Evolutionary conservation across 176 grass and related monocot species (phyloP).

Genomic region (Ananas comosus): DNA sequence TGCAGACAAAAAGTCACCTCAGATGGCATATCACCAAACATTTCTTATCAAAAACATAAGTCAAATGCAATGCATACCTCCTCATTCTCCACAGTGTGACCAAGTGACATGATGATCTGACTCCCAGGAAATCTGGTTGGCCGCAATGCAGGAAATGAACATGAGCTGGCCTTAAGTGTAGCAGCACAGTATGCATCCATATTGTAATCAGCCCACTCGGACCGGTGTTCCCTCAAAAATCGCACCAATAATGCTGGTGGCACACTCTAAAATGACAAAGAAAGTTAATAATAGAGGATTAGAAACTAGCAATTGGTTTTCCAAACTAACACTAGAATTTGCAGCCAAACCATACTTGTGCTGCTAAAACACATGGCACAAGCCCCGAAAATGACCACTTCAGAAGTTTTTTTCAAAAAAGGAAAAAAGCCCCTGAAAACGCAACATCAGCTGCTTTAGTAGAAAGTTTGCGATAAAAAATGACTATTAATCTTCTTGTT

Average conservation of each 20-base stretch:
- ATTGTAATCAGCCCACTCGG: slow-evolving; percentile 97
- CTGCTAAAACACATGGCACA: background rate
- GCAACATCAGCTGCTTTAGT: too few species aligned
- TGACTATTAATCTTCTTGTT: too few species aligned
- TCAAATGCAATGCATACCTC: slow-evolving; percentile 46
- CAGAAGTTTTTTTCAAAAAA: too few species aligned
- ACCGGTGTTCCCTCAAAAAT: slow-evolving; percentile 87
- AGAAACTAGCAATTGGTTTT: background rate
- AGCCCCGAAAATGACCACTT: background rate
- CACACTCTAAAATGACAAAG: slow-evolving; percentile 57
- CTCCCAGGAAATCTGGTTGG: slow-evolving; percentile 74
- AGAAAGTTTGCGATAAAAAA: too few species aligned
- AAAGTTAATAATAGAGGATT: slow-evolving; percentile 3
- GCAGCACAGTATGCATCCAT: slow-evolving; percentile 83
- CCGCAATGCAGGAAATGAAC: slow-evolving; percentile 61
- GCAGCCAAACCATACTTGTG: background rate
- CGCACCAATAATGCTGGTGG: slow-evolving; percentile 75
- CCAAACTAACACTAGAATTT: background rate
- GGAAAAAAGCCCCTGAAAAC: too few species aligned
- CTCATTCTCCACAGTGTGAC: slow-evolving; percentile 90
- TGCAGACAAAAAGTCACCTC: too few species aligned
- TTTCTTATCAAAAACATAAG: slow-evolving; percentile 3
- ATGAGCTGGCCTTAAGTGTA: slow-evolving; percentile 46
- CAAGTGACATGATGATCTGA: slow-evolving; percentile 87
- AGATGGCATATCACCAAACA: too few species aligned